A percentile compares a stretch with the other conserved stretches of the same genome.
Conservation (phyloP, 2,329 filamentous ascomycete species). For the Fusarium musae region DNA sequence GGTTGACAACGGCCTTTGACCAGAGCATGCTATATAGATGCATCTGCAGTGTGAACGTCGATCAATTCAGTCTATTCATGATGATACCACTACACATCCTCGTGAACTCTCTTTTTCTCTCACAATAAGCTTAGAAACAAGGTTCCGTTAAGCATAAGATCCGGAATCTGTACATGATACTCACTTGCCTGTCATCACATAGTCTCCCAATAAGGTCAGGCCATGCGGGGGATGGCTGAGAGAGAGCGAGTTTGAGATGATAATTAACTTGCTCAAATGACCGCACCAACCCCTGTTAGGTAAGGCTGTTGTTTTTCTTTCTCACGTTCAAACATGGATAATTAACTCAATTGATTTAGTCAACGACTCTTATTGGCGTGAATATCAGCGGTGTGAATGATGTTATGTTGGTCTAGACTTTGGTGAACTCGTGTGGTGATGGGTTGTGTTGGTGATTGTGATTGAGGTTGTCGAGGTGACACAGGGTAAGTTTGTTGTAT, state of each 20-base stretch:
- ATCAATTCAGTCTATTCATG: not conserved
- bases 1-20: not conserved
- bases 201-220: not conserved
- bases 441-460: not conserved
- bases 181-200: not conserved
- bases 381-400: not conserved
- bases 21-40: not conserved
- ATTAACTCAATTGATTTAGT: not conserved
- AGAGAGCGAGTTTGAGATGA: slow-evolving; percentile 29
- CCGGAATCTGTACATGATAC: not conserved
- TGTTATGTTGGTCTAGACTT: not conserved
- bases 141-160: not conserved
- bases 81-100: not conserved
- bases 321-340: not conserved
- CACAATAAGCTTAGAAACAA: not conserved
- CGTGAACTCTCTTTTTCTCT: not conserved
- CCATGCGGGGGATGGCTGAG: slow-evolving; percentile 27
- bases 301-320: not conserved
- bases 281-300: slow-evolving; percentile 45
- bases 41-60: not conserved
- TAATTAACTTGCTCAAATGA: slow-evolving; percentile 57
- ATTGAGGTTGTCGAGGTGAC: not conserved
- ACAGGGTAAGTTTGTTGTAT: slow-evolving; percentile 14
- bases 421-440: not conserved
- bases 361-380: not conserved